Percentiles rank a stretch among this genome's conserved stretches.
Conservation (phyloP, 805 yeast genomes). For the Teunomyces stri region DNA sequence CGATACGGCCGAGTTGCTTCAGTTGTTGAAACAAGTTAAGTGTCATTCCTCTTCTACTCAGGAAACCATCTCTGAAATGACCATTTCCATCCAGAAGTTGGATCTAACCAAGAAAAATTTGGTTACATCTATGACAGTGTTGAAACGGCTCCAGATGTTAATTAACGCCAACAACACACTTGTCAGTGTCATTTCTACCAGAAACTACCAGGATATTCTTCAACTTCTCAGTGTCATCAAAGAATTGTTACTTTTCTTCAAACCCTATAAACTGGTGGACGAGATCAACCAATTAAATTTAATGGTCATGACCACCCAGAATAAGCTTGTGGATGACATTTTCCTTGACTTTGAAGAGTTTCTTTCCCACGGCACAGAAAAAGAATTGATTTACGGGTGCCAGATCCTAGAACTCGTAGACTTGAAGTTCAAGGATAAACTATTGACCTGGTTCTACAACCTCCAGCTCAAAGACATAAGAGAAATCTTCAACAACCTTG, state of each 20-base stretch:
- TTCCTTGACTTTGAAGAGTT: conserved; percentile 65
- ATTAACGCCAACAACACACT: conserved; percentile 69
- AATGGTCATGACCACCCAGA: conserved; percentile 57
- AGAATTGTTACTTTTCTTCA: conserved; percentile 70
- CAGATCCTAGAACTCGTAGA: conserved; percentile 67
- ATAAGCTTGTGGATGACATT: conserved; percentile 63
- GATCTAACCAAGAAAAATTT: conserved; percentile 84
- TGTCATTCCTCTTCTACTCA: conserved; percentile 55
- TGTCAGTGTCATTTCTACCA: conserved; percentile 42
- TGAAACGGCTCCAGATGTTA: conserved; percentile 85
- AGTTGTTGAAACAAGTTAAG: conserved; percentile 48
- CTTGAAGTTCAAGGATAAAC: conserved; percentile 50
- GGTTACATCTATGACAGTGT: conserved; percentile 78
- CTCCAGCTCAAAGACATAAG: conserved; percentile 70
- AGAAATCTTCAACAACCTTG: conserved; percentile 70
- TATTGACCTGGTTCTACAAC: conserved; percentile 71
- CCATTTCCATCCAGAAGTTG: conserved; percentile 70
- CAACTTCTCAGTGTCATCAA: conserved; percentile 66
- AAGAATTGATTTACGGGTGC: conserved; percentile 59
- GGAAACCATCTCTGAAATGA: conserved; percentile 61
- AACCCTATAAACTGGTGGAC: conserved; percentile 77
- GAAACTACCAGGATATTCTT: conserved; percentile 54
- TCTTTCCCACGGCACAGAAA: conserved; percentile 15
- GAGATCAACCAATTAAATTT: conserved; percentile 69
- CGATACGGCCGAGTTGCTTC: conserved; percentile 41